Evolutionary conservation across 2,329 filamentous ascomycete species (phyloP), one percentile per base, ranked within the genome.

Genomic region (Verticillium tricorpus): DNA sequence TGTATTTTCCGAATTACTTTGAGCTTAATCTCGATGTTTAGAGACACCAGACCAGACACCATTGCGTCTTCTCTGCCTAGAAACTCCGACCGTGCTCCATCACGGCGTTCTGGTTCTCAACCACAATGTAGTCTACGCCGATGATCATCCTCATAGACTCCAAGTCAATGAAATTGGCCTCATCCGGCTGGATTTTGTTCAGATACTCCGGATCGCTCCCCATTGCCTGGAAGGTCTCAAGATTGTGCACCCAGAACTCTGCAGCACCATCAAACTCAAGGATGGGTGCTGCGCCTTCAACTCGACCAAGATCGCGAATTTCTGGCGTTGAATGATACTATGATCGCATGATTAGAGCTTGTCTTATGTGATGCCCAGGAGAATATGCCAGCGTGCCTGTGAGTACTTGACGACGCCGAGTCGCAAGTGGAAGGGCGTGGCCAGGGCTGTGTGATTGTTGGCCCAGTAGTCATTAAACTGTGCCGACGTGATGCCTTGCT

Each of bases 221-320:
- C 64, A 60, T 60, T 7, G 60, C 59, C 37, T 64, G 58, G 17
- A 64, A 58, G 11, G 62, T 63, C 57, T 66, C 64, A 8, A 66
- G 22, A 19, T 56, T 66, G 37, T 60, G 62, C 4, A 64, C 60
- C 62, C 64, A 66, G 35, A 66, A 61, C n/a, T 66, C 64, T 14
- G 60, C 62, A n/a, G 60, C 60, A n/a, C 64, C 64, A 39, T 66
- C 64, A 15, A 61, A 64, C 22, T 66, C 64, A 32, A 64, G 64
- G n/a, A 66, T 61, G 2, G 37, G 60, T 14, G 58, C 39, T 12
- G 45, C 62, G 15, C 62, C 62, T 39, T 61, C 56, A 4, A 66
- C 57, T 5, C 61, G 52, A 15, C 40, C 50, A 22, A 60, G 58
- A 32, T 60, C 58, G 4, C 61, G 58, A 31, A 60, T 25, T 5